These are phyloP conservation scores for Penicillium digitatum DNA, from an alignment of 2,329 filamentous ascomycete species.

Conservation along the genomic window DNA sequence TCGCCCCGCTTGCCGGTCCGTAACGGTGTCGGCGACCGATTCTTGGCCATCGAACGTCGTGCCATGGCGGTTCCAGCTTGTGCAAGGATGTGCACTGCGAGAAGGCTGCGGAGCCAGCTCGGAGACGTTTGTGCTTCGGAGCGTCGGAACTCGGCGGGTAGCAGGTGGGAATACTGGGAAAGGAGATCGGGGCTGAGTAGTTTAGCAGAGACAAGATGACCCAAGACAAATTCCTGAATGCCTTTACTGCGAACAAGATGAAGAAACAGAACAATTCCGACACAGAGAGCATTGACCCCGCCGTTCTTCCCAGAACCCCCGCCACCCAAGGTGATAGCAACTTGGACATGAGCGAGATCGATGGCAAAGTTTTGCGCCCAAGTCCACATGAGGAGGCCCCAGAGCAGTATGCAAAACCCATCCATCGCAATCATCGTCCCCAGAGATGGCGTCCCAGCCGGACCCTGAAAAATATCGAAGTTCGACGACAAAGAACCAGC, in stretches of 20 bases:
- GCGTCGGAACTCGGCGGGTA: constrained; percentile 44
- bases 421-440: constrained; percentile 82
- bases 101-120: constrained; percentile 46
- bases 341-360: constrained; percentile 87
- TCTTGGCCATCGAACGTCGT: constrained; percentile 45
- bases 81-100: constrained; percentile 48
- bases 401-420: constrained; percentile 74
- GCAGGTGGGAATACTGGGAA: constrained; percentile 41
- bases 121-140: constrained; percentile 42
- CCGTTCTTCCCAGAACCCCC: constrained; percentile 55
- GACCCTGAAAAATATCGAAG: constrained; percentile 86
- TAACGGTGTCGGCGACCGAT: constrained; percentile 40
- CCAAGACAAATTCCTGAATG: constrained; percentile 49
- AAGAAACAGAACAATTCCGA: constrained; percentile 45
- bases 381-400: constrained; percentile 76
- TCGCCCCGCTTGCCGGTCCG: constrained; percentile 44
- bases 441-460: constrained; percentile 78
- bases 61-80: constrained; percentile 48
- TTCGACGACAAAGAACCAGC: constrained; percentile 72
- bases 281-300: constrained; percentile 45
- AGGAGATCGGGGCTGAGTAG: constrained; percentile 43
- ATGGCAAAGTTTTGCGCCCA: constrained; percentile 83
- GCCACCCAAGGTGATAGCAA: constrained; percentile 83
- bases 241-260: constrained; percentile 46
- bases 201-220: constrained; percentile 44